Conservation (phyloP, 495 filamentous ascomycete genomes). For the Clohesyomyces aquaticus region DNA sequence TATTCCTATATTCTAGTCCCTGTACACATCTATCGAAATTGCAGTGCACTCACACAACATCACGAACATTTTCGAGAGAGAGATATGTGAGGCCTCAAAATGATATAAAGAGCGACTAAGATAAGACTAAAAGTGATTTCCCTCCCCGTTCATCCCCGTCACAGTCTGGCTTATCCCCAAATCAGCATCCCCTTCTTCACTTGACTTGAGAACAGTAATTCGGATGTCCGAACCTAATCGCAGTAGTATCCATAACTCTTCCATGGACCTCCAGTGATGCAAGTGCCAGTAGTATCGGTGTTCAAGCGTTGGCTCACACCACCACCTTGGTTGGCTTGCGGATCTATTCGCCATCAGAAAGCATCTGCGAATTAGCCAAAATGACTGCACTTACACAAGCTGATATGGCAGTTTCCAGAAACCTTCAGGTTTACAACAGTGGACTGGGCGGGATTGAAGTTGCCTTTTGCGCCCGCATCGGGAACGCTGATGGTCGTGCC, state of each 20-base stretch:
- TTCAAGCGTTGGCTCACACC: background rate
- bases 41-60: too few species aligned
- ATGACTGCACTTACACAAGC: background rate
- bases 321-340: background rate
- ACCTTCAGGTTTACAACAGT: background rate
- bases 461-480: background rate
- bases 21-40: too few species aligned
- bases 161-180: too few species aligned
- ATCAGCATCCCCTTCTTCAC: too few species aligned
- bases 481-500: background rate
- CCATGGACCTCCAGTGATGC: background rate
- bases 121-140: too few species aligned
- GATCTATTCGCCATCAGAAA: background rate
- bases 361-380: background rate
- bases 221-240: too few species aligned
- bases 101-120: too few species aligned
- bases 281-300: background rate
- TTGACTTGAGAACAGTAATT: too few species aligned
- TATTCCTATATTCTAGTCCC: too few species aligned
- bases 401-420: background rate
- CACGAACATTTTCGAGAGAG: too few species aligned
- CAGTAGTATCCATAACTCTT: background rate
- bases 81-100: too few species aligned
- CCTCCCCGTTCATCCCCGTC: too few species aligned
- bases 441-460: background rate